Conservation (phyloP, 768 basidiomycete species). For the Boletus pseudopeckii region DNA sequence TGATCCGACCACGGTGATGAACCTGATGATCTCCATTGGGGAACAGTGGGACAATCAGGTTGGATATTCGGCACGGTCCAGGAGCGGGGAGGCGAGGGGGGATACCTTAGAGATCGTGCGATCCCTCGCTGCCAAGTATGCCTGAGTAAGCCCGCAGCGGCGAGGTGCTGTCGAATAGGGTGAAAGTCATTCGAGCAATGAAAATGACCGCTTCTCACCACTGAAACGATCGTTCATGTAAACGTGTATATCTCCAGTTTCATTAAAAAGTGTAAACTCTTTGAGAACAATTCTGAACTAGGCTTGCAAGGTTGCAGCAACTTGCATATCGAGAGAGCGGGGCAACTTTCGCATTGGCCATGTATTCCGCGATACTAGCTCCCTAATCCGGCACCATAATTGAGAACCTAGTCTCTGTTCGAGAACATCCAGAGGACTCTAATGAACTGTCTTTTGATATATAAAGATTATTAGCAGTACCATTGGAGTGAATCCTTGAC, state of each 20-base stretch:
- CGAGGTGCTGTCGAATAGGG: neutral
- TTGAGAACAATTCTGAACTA: no score
- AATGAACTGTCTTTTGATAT: no score
- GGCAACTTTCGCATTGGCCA: no score
- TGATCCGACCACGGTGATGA: conserved; percentile 22
- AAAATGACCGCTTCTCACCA: neutral
- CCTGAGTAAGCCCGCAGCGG: neutral
- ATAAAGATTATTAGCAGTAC: no score
- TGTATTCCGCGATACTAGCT: no score
- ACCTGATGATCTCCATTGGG: conserved; percentile 34
- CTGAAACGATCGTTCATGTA: neutral
- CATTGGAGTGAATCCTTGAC: no score
- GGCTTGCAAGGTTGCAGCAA: neutral
- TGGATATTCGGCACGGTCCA: conserved; percentile 8
- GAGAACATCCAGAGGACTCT: no score
- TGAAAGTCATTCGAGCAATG: neutral
- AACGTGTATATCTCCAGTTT: neutral
- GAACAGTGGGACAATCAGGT: conserved; percentile 27
- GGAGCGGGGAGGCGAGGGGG: conserved; percentile 16
- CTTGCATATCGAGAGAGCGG: no score
- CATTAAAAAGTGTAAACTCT: neutral
- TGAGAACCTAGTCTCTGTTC: no score
- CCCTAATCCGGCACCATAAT: no score
- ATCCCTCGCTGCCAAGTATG: conserved; percentile 11
- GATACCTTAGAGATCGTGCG: conserved; percentile 23